These are phyloP conservation scores for Nidula microcarpa DNA, from an alignment of 768 basidiomycete species.

Conservation along the genomic window DNA sequence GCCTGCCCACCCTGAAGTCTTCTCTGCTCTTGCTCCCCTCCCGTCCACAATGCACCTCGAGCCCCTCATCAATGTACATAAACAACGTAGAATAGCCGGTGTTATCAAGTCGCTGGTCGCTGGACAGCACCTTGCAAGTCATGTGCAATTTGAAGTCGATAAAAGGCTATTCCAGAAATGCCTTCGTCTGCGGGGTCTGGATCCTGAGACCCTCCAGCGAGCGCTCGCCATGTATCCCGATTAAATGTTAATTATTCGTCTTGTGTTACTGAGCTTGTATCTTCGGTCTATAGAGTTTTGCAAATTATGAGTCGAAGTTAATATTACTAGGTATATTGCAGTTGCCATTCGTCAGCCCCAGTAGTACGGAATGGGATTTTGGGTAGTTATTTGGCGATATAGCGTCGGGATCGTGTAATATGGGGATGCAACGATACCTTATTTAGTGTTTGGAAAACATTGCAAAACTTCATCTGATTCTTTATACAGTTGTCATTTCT, in stretches of 20 bases:
- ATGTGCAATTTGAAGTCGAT: slow-evolving; percentile 62
- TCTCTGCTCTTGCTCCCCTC: slow-evolving; percentile 65
- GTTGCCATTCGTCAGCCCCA: too few relatives aligned
- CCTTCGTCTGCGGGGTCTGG: slow-evolving; percentile 64
- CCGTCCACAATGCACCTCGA: slow-evolving; percentile 79
- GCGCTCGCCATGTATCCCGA: slow-evolving; percentile 26
- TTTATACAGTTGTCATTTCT: too few relatives aligned
- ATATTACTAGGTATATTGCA: background rate
- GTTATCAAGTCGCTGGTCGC: slow-evolving; percentile 80
- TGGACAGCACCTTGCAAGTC: slow-evolving; percentile 79
- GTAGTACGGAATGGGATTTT: too few relatives aligned
- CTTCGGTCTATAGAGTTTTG: background rate
- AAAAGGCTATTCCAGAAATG: slow-evolving; percentile 77
- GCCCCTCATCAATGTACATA: slow-evolving; percentile 86
- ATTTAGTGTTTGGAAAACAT: too few relatives aligned
- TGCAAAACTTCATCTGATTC: too few relatives aligned
- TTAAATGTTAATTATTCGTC: slow-evolving; percentile 3
- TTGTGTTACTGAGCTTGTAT: background rate
- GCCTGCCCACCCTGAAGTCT: slow-evolving; percentile 76
- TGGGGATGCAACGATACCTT: too few relatives aligned
- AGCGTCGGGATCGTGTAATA: too few relatives aligned
- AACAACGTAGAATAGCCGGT: slow-evolving; percentile 77
- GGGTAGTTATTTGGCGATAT: too few relatives aligned
- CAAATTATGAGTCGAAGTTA: background rate
- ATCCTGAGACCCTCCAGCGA: slow-evolving; percentile 50